phyloP scores from a whole-genome alignment of 1,284 basidiomycete genomes.

The Ganoderma lingzhi region DNA sequence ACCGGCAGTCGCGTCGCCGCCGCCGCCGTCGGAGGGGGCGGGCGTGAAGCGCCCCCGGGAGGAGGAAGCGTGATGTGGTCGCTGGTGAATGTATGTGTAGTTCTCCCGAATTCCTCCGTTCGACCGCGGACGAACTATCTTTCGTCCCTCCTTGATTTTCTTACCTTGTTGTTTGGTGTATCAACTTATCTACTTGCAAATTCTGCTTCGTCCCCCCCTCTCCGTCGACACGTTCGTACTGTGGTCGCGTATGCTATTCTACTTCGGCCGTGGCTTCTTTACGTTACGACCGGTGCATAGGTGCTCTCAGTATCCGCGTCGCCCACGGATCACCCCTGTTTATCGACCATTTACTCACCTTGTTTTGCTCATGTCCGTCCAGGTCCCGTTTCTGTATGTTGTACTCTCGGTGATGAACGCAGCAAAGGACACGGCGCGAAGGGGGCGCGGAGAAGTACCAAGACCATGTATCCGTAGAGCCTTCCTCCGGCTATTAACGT shows the following conservation, averaged over 20 bases:
- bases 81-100: not conserved
- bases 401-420: constrained; percentile 24
- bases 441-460: constrained; percentile 30
- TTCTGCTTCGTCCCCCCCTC: not conserved
- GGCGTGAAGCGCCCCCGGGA: constrained; percentile 29
- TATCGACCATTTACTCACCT: not conserved
- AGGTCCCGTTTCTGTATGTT: constrained; percentile 16
- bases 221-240: not conserved
- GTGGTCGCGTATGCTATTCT: not conserved
- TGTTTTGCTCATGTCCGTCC: constrained; percentile 1
- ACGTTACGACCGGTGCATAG: not conserved
- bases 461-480: constrained; percentile 32
- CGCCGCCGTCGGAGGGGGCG: constrained; percentile 12
- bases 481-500: constrained; percentile 5
- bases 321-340: not conserved
- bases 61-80: constrained; percentile 21
- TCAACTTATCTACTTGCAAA: constrained; percentile 10
- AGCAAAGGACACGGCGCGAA: constrained; percentile 26
- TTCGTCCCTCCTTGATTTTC: not conserved
- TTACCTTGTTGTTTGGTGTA: constrained; percentile 12
- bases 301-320: not conserved
- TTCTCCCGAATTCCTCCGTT: not conserved
- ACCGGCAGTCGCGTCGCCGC: constrained; percentile 6
- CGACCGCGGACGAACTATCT: not conserved
- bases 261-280: not conserved